phyloP scores from a whole-genome alignment of 169 alveolate species.

The Plasmodium relictum region DNA sequence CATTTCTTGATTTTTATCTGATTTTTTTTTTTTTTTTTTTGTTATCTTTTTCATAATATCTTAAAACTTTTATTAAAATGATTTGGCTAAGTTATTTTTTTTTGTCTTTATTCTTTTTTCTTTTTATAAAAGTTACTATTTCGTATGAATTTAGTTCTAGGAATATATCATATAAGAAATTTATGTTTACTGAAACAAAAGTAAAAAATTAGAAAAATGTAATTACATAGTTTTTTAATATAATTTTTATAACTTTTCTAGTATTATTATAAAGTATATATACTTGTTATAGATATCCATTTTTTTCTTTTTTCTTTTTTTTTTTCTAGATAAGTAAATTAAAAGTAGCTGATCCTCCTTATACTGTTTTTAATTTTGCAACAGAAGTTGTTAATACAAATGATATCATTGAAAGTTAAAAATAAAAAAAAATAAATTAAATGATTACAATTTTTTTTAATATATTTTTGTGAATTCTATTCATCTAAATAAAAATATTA shows the following conservation, averaged over 20 bases:
- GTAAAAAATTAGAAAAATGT: too few species aligned
- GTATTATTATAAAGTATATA: not conserved
- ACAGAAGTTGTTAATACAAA: constrained; percentile 32
- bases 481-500: too few species aligned
- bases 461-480: not conserved
- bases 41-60: too few species aligned
- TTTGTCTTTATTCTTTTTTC: not conserved
- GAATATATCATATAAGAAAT: too few species aligned
- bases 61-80: too few species aligned
- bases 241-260: too few species aligned
- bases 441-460: not conserved
- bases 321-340: constrained; percentile 17
- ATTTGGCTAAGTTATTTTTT: too few species aligned
- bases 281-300: not conserved
- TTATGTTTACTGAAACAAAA: too few species aligned
- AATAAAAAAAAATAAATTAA: not conserved
- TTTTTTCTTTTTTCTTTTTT: not conserved
- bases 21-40: too few species aligned
- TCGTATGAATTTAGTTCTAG: too few species aligned
- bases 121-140: not conserved
- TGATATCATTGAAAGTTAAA: constrained; percentile 60
- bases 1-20: too few species aligned
- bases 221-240: too few species aligned
- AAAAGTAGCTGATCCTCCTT: constrained; percentile 49
- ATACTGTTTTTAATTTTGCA: constrained; percentile 63